Base-by-base conservation (phyloP, 345 rosid species). In the Cardiospermum halicacabum region DNA sequence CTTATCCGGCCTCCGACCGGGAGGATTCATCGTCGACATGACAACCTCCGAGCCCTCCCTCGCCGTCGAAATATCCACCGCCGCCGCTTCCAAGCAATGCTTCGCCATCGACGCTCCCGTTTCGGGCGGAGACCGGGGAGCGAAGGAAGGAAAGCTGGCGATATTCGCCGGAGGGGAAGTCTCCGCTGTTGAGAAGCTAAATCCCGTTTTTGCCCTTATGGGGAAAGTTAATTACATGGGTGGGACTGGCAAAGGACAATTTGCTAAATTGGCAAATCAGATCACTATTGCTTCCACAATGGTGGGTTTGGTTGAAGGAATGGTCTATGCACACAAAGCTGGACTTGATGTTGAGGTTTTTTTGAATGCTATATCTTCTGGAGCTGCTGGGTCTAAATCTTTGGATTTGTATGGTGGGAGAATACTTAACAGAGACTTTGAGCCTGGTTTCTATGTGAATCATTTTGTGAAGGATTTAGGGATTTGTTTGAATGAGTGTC, bases 31-130 rank as follows among this genome's bases (percentile, higher is more conserved):
- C 53, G 92, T 93, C 19, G 97, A 93, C 70, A 90, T 93, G 98
- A 93, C 98, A 50, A 93, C 98, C 8, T 93, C 96, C 7, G 97
- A 93, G 55, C 98, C 97, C 55, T 85, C 92, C 26, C 89, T 93
- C 19, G 98, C 98, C 3, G 70, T 66, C 56, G 97, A 93, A 67
- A 82, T 93, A 31, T 69, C 79, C 31, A 22, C 73, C 49, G 85
- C 89, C 0, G 97, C 97, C 7, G 51, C 80, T 32, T 50, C 77
- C 25, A 82, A 68, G 37, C 55, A 61, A 48, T 93, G 95, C 78
- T 76, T 74, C 69, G 71, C 97, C 5, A 57, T 93, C 65, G 96
- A 93, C 58, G 86, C 92, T 13, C 97, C 98, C 0, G 85, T 90
- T 2, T 90, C 87, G 11, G 94, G 91, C 15, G 85, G 98, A 30